Evolutionary conservation across 129 eudicot genomes (phyloP).

Genomic region (Oenanthe sinensis): DNA sequence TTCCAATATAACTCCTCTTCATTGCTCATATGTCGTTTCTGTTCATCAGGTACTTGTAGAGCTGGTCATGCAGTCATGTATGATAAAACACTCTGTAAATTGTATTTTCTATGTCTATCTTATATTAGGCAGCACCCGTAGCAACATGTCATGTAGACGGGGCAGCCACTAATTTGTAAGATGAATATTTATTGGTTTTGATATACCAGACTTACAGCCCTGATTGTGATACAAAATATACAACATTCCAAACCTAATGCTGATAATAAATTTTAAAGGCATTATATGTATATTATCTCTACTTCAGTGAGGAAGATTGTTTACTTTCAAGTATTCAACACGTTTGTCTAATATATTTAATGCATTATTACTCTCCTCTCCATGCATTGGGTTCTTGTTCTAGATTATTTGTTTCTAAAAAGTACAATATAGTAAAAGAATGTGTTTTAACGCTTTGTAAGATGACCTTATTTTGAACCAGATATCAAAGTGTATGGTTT

Average conservation of each 20-base stretch:
- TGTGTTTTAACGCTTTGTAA: not conserved
- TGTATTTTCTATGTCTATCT: not conserved
- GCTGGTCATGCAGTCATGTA: not conserved
- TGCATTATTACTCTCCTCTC: not conserved
- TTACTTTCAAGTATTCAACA: not conserved
- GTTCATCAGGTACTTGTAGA: not conserved
- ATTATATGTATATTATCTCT: not conserved
- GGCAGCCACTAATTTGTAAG: not conserved
- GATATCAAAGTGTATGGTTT: not conserved
- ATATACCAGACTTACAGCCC: not conserved
- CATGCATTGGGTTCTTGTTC: not conserved
- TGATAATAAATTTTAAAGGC: not conserved
- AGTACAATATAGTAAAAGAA: not conserved
- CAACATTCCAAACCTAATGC: not conserved
- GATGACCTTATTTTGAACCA: not conserved
- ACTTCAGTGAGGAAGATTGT: not conserved
- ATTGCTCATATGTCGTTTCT: not conserved
- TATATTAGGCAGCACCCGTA: not conserved
- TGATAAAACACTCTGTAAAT: not conserved
- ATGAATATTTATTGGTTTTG: not conserved
- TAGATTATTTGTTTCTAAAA: not conserved
- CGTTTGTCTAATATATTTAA: not conserved
- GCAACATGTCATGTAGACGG: no score
- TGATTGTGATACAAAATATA: not conserved
- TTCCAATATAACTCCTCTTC: not conserved